Base-by-base conservation (phyloP, 1,139 yeast species). In the Geotrichum europaeum region DNA sequence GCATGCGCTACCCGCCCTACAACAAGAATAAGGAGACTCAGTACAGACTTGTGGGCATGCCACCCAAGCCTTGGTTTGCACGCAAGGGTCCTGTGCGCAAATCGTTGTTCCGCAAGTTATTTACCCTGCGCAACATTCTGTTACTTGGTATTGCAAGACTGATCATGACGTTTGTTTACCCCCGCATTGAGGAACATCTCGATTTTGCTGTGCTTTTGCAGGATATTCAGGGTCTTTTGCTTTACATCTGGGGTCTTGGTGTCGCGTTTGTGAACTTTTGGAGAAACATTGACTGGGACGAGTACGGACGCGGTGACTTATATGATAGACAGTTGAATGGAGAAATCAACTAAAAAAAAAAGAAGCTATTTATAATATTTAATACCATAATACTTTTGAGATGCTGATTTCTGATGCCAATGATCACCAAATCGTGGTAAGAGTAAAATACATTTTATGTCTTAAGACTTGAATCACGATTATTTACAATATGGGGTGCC, bases 41-140 rank as follows among this genome's bases (percentile, higher is more conserved):
- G 51, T 55, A 25, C 49, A 25, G 28, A 34, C 28, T 47, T n/a
- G 18, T 59, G 5, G 56, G 49, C n/a, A 24, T 55, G 34, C 47
- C 47, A 3, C n/a, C 12, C 24, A 51, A 50, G 51, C 54, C 56
- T 9, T 53, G 59, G 65, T 67, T 67, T 45, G 45, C 61, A 10
- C 64, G 71, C 45, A 55, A 49, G 15, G 70, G 67, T 10, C 57
- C 60, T 4, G 67, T 64, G 13, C 51, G 49, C 40, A 47, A 49
- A 20, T 51, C 54, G 13, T 6, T 51, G 4, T 51, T 51, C 20
- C 47, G 47, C 18, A 40, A n/a, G 22, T 2, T 40, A n/a, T 40
- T 40, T 7, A 40, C 47, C 9, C 22, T 40, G 47, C 47, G 47
- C 20, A 40, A 40, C 20, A 40, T 40, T n/a, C 18, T 40, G n/a